Conservation (phyloP, 2,329 filamentous ascomycete genomes). For the Apiospora marii region DNA sequence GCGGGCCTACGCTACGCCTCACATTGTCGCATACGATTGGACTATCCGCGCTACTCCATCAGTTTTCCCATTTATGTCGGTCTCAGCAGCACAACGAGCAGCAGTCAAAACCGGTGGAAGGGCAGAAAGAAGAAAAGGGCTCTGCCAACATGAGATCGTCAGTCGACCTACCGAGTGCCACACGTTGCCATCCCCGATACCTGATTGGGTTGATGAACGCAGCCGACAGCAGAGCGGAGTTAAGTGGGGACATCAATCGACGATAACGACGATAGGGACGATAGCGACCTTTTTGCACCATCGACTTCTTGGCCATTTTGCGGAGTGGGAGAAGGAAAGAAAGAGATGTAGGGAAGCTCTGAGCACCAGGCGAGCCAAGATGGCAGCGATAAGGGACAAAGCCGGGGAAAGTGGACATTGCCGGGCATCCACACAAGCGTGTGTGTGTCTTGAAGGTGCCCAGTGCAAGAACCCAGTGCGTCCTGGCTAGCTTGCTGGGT, state of each 20-base stretch:
- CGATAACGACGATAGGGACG: not conserved
- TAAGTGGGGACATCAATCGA: not conserved
- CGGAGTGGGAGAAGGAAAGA: not conserved
- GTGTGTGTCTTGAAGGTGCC: not conserved
- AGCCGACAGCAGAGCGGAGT: slow-evolving; percentile 5
- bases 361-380: slow-evolving; percentile 17
- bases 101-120: not conserved
- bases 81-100: not conserved
- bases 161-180: not conserved
- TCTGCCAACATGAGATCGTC: not conserved
- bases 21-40: not conserved
- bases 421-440: not conserved
- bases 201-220: slow-evolving; percentile 8
- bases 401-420: slow-evolving; percentile 13
- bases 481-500: not conserved
- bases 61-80: not conserved
- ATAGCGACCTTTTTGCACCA: not conserved
- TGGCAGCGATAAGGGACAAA: not conserved
- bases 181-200: slow-evolving; percentile 2
- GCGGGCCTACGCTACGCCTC: slow-evolving; percentile 10
- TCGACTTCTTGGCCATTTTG: not conserved
- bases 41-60: not conserved
- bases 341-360: slow-evolving; percentile 1
- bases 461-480: slow-evolving; percentile 7
- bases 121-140: not conserved